These are phyloP conservation scores for Ramaria rubella DNA, from an alignment of 768 basidiomycete species.

Conservation along the genomic window DNA sequence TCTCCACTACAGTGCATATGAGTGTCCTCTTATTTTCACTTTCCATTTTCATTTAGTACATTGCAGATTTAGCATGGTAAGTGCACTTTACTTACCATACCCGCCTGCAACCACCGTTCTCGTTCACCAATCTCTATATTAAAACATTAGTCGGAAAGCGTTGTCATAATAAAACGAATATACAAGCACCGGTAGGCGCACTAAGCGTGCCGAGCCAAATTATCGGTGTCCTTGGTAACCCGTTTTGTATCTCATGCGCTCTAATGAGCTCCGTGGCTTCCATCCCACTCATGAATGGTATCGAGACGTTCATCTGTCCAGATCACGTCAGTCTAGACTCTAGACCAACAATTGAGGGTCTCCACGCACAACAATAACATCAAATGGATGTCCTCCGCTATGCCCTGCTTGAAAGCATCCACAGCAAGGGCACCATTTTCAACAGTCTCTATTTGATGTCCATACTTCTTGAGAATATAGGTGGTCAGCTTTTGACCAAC, in stretches of 20 bases:
- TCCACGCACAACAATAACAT: slow-evolving; percentile 78
- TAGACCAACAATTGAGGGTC: neutral
- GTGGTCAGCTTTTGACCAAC: slow-evolving; percentile 95
- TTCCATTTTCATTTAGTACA: too few species aligned
- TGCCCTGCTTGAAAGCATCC: slow-evolving; percentile 80
- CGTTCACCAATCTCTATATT: slow-evolving; percentile 84
- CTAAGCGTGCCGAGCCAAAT: slow-evolving; percentile 97
- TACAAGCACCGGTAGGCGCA: slow-evolving; percentile 84
- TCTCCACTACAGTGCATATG: too few species aligned
- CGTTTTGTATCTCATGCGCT: slow-evolving; percentile 68
- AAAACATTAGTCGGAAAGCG: slow-evolving; percentile 9
- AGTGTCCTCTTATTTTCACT: too few species aligned
- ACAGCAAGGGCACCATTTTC: slow-evolving; percentile 95
- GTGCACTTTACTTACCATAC: slow-evolving; percentile 48
- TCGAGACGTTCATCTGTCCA: slow-evolving; percentile 90
- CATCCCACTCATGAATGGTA: slow-evolving; percentile 99
- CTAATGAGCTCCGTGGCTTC: slow-evolving; percentile 94
- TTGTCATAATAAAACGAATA: neutral
- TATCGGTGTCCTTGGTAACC: slow-evolving; percentile 74
- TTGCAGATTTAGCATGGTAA: too few species aligned
- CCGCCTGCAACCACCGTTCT: slow-evolving; percentile 69
- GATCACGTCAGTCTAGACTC: slow-evolving; percentile 7
- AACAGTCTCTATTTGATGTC: slow-evolving; percentile 92
- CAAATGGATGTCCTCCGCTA: slow-evolving; percentile 69
- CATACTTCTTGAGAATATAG: slow-evolving; percentile 93